phyloP scores from a whole-genome alignment of 2,329 filamentous ascomycete species.

The Colletotrichum sp. region DNA sequence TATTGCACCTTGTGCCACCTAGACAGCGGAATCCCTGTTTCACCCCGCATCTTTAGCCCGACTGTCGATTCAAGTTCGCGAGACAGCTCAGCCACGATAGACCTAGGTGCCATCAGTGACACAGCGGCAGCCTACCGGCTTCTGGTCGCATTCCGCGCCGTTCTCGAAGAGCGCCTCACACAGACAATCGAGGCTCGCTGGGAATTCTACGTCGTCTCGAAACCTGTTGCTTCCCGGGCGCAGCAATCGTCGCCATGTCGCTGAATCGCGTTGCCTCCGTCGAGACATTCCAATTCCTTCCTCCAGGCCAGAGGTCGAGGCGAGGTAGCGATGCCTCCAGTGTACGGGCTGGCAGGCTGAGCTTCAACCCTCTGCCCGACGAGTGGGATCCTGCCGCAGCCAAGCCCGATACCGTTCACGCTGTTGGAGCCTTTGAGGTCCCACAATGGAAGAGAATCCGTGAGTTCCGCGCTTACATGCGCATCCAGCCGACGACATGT shows the following conservation, averaged over 20 bases:
- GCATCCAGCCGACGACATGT: not conserved
- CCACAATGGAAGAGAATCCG: slow-evolving; percentile 58
- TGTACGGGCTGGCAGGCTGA: slow-evolving; percentile 52
- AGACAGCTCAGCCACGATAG: not conserved
- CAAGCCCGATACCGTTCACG: slow-evolving; percentile 46
- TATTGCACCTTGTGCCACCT: not conserved
- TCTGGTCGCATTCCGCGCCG: not conserved
- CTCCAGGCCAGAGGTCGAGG: slow-evolving; percentile 41
- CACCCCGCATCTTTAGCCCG: not conserved
- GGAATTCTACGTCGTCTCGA: not conserved
- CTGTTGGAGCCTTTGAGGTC: slow-evolving; percentile 59
- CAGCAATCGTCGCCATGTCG: slow-evolving; percentile 45
- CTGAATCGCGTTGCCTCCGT: slow-evolving; percentile 57
- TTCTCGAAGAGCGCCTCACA: not conserved
- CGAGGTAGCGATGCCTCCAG: slow-evolving; percentile 51
- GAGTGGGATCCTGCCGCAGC: slow-evolving; percentile 51
- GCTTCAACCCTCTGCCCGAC: slow-evolving; percentile 60
- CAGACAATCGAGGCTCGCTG: not conserved
- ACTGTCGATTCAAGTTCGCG: not conserved
- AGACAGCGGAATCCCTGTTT: not conserved
- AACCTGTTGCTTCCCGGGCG: not conserved
- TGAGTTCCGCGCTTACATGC: slow-evolving; percentile 34
- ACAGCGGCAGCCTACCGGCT: not conserved
- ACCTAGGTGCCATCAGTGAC: not conserved
- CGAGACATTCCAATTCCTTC: slow-evolving; percentile 53